Conservation (phyloP, 1,284 basidiomycete species). For the Cutaneotrichosporon cavernicola region DNA sequence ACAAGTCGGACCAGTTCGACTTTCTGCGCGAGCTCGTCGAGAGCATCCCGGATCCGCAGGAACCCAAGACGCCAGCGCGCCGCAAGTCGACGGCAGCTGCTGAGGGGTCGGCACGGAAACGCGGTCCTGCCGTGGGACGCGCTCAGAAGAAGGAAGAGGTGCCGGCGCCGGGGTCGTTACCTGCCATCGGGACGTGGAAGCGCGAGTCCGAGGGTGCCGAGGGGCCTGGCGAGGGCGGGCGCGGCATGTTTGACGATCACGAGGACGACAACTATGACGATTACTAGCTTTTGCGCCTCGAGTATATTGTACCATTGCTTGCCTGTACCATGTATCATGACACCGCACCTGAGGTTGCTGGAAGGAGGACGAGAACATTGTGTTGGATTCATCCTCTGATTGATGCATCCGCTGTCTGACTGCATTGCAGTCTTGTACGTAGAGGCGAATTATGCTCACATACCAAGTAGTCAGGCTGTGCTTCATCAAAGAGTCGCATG, state of each 20-base stretch:
- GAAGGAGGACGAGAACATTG: too few relatives aligned
- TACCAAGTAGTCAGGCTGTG: background rate
- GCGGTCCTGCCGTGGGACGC: background rate
- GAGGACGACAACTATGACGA: conserved; percentile 49
- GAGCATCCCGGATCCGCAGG: conserved; percentile 78
- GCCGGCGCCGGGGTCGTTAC: conserved; percentile 27
- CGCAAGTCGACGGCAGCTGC: conserved; percentile 16
- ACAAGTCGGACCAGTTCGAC: conserved; percentile 85
- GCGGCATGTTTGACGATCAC: conserved; percentile 49
- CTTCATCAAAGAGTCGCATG: conserved; percentile 1
- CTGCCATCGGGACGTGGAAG: conserved; percentile 54
- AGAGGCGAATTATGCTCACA: background rate
- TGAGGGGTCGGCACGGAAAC: conserved; percentile 7
- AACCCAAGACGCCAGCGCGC: conserved; percentile 17
- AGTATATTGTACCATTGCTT: background rate
- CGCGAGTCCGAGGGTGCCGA: conserved; percentile 57
- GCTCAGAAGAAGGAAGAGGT: conserved; percentile 26
- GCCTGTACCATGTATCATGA: conserved; percentile 1
- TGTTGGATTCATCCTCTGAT: too few relatives aligned
- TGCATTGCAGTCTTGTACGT: too few relatives aligned
- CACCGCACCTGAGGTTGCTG: background rate
- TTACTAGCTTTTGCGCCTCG: conserved; percentile 27
- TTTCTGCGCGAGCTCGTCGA: conserved; percentile 96
- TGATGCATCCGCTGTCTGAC: background rate
- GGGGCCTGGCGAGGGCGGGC: conserved; percentile 45